A percentile compares a stretch with the other conserved stretches of the same genome.
phyloP scores from a whole-genome alignment of 1,284 basidiomycete species.

The Apiotrichum montevideense region DNA sequence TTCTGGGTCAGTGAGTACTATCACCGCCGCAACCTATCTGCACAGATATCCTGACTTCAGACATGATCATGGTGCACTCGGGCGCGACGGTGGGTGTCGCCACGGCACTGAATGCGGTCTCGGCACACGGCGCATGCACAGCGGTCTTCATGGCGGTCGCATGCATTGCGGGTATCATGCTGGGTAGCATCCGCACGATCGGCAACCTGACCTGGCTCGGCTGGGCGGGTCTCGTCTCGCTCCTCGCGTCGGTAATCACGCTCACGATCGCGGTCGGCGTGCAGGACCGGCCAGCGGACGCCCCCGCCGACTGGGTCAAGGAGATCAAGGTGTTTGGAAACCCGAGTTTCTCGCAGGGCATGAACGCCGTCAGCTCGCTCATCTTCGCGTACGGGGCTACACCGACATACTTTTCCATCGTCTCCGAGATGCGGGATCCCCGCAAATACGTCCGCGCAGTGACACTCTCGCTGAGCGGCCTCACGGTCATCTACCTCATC shows the following conservation, averaged over 20 bases:
- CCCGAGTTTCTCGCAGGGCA: constrained; percentile 26
- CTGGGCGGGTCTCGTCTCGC: constrained; percentile 32
- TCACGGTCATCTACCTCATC: constrained; percentile 19
- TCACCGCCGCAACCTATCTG: not conserved
- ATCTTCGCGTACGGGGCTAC: constrained; percentile 28
- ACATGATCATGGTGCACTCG: constrained; percentile 4
- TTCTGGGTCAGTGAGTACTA: constrained; percentile 1
- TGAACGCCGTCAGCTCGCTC: constrained; percentile 22
- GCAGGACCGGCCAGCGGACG: constrained; percentile 36
- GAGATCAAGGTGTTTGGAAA: constrained; percentile 24
- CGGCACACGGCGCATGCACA: constrained; percentile 28
- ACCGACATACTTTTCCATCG: constrained; percentile 26
- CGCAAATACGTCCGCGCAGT: constrained; percentile 26
- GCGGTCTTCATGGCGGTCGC: constrained; percentile 28
- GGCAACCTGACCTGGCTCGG: constrained; percentile 30
- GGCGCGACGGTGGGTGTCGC: not conserved
- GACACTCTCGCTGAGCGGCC: constrained; percentile 22
- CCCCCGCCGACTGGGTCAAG: constrained; percentile 29
- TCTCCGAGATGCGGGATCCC: constrained; percentile 39
- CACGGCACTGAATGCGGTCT: constrained; percentile 21
- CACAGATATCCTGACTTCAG: not conserved
- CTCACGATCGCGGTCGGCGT: constrained; percentile 38
- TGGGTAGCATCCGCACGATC: constrained; percentile 30
- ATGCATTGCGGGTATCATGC: constrained; percentile 19
- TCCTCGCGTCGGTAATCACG: constrained; percentile 26